Evolutionary conservation across 345 rosid species (phyloP).

Genomic region (Tarenaya hassleriana): DNA sequence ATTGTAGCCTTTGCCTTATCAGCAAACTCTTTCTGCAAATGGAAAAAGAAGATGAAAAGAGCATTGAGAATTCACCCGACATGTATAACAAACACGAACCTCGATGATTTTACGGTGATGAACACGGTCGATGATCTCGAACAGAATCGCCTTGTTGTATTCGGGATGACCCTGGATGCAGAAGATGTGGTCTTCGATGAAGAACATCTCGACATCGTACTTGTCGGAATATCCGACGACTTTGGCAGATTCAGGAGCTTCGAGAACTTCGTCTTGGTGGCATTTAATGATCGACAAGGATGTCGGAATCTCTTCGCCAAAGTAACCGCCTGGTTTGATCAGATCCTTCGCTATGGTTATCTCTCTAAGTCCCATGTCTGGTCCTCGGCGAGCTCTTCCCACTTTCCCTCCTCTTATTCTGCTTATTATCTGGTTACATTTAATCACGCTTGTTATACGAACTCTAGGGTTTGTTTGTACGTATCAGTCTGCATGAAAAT

Average conservation of each 20-base stretch:
- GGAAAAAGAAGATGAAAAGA: too few relatives aligned
- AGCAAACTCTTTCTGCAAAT: slow-evolving; percentile 27
- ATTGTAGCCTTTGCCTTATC: slow-evolving; percentile 27
- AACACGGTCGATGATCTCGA: slow-evolving; percentile 59
- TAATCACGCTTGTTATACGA: too few relatives aligned
- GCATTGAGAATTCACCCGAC: too few relatives aligned
- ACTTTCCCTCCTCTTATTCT: slow-evolving; percentile 66
- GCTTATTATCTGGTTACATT: slow-evolving; percentile 52
- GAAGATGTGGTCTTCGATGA: slow-evolving; percentile 43
- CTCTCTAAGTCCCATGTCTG: slow-evolving; percentile 69
- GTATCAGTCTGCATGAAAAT: too few relatives aligned
- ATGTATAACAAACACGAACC: slow-evolving; percentile 30
- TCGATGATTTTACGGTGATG: slow-evolving; percentile 35
- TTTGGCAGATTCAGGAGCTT: slow-evolving; percentile 61
- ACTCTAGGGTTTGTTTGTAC: too few relatives aligned
- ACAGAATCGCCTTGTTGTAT: slow-evolving; percentile 62
- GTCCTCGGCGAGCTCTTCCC: slow-evolving; percentile 52
- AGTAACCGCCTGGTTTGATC: slow-evolving; percentile 13
- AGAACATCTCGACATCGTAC: slow-evolving; percentile 61
- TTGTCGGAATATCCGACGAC: slow-evolving; percentile 67
- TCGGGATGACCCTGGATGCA: slow-evolving; percentile 90
- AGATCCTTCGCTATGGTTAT: slow-evolving; percentile 48
- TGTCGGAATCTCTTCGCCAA: slow-evolving; percentile 33
- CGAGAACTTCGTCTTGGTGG: slow-evolving; percentile 71
- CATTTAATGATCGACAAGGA: slow-evolving; percentile 53